Percentiles rank a stretch among this genome's conserved stretches.
phyloP scores from a whole-genome alignment of 2,329 filamentous ascomycete species.

The Fusarium decemcellulare region DNA sequence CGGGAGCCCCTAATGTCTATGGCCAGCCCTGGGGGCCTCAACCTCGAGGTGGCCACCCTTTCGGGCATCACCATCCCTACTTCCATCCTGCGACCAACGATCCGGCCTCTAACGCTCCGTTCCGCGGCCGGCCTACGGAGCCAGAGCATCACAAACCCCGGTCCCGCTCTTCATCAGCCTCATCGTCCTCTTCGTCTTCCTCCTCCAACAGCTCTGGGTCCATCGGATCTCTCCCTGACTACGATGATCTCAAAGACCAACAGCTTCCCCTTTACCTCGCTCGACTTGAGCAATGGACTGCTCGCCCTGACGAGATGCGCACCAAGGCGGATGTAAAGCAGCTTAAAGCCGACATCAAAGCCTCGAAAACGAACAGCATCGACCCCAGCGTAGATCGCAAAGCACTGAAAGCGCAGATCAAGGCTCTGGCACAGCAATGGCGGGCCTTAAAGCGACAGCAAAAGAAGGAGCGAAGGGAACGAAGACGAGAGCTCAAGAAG shows the following conservation, averaged over 20 bases:
- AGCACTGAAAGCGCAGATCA: constrained; percentile 60
- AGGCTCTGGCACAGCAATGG: constrained; percentile 59
- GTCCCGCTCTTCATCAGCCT: constrained; percentile 54
- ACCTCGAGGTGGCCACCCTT: constrained; percentile 6
- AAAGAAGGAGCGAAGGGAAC: constrained; percentile 48
- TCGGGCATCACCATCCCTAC: constrained; percentile 10
- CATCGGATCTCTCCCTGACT: constrained; percentile 68
- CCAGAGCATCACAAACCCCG: constrained; percentile 31
- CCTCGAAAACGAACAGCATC: constrained; percentile 46
- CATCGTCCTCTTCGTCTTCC: constrained; percentile 52
- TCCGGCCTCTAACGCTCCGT: constrained; percentile 3
- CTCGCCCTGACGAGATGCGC: constrained; percentile 63
- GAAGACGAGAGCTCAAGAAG: constrained; percentile 48
- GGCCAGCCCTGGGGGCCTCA: constrained; percentile 5
- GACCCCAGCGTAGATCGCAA: constrained; percentile 43
- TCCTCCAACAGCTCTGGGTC: constrained; percentile 54
- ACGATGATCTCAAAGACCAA: constrained; percentile 63
- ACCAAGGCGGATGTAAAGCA: constrained; percentile 60
- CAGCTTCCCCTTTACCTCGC: constrained; percentile 64
- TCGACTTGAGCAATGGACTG: constrained; percentile 64
- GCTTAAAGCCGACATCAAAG: constrained; percentile 60
- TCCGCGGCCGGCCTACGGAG: constrained; percentile 25
- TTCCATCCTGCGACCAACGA: constrained; percentile 21
- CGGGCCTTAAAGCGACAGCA: constrained; percentile 52
- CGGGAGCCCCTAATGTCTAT: background rate